Evolutionary conservation across 1,139 yeast species (phyloP), one percentile per base, ranked within the genome.

Genomic region (Candida gigantensis): DNA sequence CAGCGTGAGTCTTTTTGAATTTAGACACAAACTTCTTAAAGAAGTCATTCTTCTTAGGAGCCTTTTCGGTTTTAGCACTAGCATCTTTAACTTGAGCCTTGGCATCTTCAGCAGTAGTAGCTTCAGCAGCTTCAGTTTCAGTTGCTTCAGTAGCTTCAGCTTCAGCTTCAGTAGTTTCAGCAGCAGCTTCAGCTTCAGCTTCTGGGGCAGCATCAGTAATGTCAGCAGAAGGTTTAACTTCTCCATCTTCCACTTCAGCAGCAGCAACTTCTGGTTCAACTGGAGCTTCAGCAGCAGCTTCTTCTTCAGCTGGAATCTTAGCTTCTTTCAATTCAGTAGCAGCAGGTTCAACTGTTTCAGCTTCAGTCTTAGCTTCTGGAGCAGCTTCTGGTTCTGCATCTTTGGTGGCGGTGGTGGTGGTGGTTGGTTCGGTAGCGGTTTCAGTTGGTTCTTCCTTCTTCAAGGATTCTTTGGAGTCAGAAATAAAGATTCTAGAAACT

Each of bases 1-100:
- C 65, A 47, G 66, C 52, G 39, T 63, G 52, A 37, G 19, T 18
- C 57, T 70, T 68, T 67, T 72, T 77, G 54, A 77, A 63, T 56
- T 69, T 73, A 47, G 60, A 55, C 44, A 72, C 52, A 40, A 74
- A 57, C 58, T 67, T 76, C 68, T 73, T 76, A 62, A 74, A 66
- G 55, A 73, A 60, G 45, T 69, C 68, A 52, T 66, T 67, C 72
- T 74, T 75, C 65, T 72, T 66, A 24, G 24, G 40, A 13, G 55
- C 61, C 47, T 62, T 65, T 36, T 59, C 66, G 35, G 32, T 35
- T 13, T 35, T 39, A 6, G 39, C 39, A 24, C 23, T 32, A 13
- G 29, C 42, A 21, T 21, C 11, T 21, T 21, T 21, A 21, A 21
- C 12, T 26, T 21, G 12, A 21, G 24, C 12, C n/a, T 18, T 5